These are phyloP conservation scores for Amniculicola lignicola DNA, from an alignment of 495 filamentous ascomycete genomes.

Conservation along the genomic window DNA sequence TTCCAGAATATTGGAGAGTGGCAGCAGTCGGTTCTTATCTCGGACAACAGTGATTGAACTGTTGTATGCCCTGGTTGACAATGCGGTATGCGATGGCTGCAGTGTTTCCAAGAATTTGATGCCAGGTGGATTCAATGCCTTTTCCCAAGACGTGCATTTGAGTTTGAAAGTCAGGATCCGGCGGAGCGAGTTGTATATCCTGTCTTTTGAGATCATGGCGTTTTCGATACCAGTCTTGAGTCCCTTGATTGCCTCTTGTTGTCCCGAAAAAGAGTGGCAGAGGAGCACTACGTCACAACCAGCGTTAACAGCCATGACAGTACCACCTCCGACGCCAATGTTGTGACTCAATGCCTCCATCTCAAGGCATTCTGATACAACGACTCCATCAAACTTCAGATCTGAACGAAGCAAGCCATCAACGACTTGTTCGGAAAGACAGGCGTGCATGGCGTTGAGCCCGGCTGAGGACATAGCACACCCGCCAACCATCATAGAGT, in stretches of 20 bases:
- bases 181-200: slow-evolving; percentile 69
- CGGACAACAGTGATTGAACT: slow-evolving; percentile 81
- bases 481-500: slow-evolving; percentile 91
- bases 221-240: slow-evolving; percentile 83
- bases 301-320: slow-evolving; percentile 90
- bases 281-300: slow-evolving; percentile 83
- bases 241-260: slow-evolving; percentile 81
- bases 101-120: slow-evolving; percentile 68
- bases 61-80: slow-evolving; percentile 81
- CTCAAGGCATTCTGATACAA: slow-evolving; percentile 92
- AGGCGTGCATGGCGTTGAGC: slow-evolving; percentile 89
- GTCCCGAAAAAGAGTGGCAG: slow-evolving; percentile 78
- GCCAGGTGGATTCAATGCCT: slow-evolving; percentile 75
- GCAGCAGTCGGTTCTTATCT: slow-evolving; percentile 74
- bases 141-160: slow-evolving; percentile 76
- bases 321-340: slow-evolving; percentile 87
- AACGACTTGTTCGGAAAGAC: slow-evolving; percentile 84
- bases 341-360: slow-evolving; percentile 91
- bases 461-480: slow-evolving; percentile 82
- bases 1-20: slow-evolving; percentile 71
- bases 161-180: slow-evolving; percentile 72
- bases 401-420: slow-evolving; percentile 78
- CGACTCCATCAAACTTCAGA: slow-evolving; percentile 80
- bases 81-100: slow-evolving; percentile 70
- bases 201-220: slow-evolving; percentile 70